These are phyloP conservation scores for Nakazawaea laoshanensis DNA, from an alignment of 805 yeast species.

Conservation along the genomic window DNA sequence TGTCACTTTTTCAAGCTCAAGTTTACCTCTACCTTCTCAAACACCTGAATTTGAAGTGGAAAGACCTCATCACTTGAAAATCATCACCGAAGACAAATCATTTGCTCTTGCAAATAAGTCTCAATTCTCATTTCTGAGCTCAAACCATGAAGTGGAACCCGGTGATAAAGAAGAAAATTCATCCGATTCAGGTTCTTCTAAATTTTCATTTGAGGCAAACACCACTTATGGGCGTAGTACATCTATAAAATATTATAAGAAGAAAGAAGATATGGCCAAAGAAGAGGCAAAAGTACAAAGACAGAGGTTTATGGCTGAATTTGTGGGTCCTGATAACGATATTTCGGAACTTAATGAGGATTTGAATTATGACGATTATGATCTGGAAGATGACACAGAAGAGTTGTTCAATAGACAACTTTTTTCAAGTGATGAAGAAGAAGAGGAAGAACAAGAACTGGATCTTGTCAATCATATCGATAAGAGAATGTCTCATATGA, in stretches of 20 bases:
- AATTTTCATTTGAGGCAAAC: conserved; percentile 25
- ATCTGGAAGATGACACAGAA: conserved; percentile 28
- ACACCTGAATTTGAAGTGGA: conserved; percentile 8
- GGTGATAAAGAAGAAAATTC: too few relatives aligned
- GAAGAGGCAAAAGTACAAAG: conserved; percentile 15
- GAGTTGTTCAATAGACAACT: conserved; percentile 26
- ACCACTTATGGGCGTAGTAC: conserved; percentile 23
- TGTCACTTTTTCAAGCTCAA: conserved; percentile 7
- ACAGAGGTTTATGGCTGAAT: conserved; percentile 18
- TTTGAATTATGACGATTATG: conserved; percentile 22
- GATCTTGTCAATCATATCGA: conserved; percentile 3
- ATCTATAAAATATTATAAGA: conserved; percentile 27
- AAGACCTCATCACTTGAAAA: conserved; percentile 2
- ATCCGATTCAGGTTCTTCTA: conserved; percentile 20
- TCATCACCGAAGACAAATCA: not conserved
- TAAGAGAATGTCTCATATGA: conserved; percentile 9
- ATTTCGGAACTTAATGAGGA: conserved; percentile 21
- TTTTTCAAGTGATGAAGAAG: conserved; percentile 23
- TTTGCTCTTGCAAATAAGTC: not conserved
- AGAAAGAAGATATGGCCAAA: conserved; percentile 19
- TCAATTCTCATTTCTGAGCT: not conserved
- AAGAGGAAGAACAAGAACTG: conserved; percentile 5
- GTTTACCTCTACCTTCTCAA: conserved; percentile 1
- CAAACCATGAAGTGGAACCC: not conserved
- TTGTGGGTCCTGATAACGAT: conserved; percentile 14